Base-by-base conservation (phyloP, 345 rosid genomes). In the Lepidium sativum region DNA sequence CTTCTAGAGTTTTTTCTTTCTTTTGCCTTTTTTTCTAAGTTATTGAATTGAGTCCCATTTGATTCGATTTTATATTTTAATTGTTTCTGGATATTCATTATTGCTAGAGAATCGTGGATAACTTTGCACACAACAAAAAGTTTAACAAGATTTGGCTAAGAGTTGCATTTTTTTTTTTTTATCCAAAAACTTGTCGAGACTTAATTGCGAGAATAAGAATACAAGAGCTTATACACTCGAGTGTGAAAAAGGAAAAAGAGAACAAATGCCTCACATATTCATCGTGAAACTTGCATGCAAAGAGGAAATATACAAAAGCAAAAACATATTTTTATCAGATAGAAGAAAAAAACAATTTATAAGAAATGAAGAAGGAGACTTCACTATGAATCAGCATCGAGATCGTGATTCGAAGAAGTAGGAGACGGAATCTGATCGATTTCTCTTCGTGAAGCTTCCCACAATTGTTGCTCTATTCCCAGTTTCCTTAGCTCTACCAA, bases 401-500 rank as follows among this genome's bases (percentile, higher is more conserved):
- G 72, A 35, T 60, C 63, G 51, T 59, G 72, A 51, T 67, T 66
- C 34, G 77, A 65, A 32, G 74, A 70, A 32, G 60, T 23, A 7
- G 72, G 72, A 10, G 77, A 66, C 0, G 62, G 58, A 54, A 56
- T 74, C 50, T 71, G 83, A 57, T 83, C 94, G 14, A 72, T 84
- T 70, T 83, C 94, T 75, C 51, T 81, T 51, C 98, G 71, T 68
- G 96, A 91, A 32, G 96, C 95, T 85, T 86, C 96, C 96, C 98
- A 91, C 8, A 91, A 83, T 50, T 83, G 95, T 59, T 83, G 92
- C 65, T 91, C 96, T 52, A 91, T 88, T 65, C 95, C 88, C 63
- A 91, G 77, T 78, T 91, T 91, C 80, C 88, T 74, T 59, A 91
- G 79, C 80, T 88, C 96, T 67, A 75, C 39, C 51, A 88, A 68